phyloP scores from a whole-genome alignment of 768 basidiomycete genomes.

The Chalciporus chontae region DNA sequence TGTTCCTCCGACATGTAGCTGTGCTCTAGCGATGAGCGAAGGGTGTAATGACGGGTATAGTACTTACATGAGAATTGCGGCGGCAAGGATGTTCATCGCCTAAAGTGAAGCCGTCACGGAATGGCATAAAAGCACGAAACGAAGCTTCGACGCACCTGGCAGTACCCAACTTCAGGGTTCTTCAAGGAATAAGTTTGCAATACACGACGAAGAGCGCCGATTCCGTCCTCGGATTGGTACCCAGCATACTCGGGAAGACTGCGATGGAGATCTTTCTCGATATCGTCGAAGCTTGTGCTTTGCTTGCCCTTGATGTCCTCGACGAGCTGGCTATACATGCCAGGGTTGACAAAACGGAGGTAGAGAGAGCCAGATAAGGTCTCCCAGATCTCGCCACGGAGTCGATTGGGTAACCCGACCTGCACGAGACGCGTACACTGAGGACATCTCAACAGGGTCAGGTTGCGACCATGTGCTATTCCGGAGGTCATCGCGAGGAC shows the following conservation, averaged over 20 bases:
- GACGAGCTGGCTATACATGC: constrained; percentile 72
- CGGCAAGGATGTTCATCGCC: constrained; percentile 98
- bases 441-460: constrained; percentile 94
- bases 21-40: constrained; percentile 10
- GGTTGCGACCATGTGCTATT: constrained; percentile 85
- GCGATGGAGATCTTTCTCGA: constrained; percentile 96
- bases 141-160: constrained; percentile 55
- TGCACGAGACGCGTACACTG: constrained; percentile 96
- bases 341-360: constrained; percentile 84
- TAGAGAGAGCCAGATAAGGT: constrained; percentile 91
- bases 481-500: constrained; percentile 9
- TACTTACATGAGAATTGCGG: constrained; percentile 86
- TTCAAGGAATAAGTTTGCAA: constrained; percentile 94
- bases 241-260: constrained; percentile 96
- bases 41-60: background rate
- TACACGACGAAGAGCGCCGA: constrained; percentile 79
- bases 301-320: constrained; percentile 74
- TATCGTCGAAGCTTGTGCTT: constrained; percentile 92
- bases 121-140: background rate
- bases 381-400: constrained; percentile 99
- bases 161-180: constrained; percentile 93
- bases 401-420: constrained; percentile 90
- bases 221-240: constrained; percentile 89
- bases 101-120: constrained; percentile 23
- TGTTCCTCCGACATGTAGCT: constrained; percentile 99